Evolutionary conservation across 1,284 basidiomycete species (phyloP).

Genomic region (Ceratobasidium sp.): DNA sequence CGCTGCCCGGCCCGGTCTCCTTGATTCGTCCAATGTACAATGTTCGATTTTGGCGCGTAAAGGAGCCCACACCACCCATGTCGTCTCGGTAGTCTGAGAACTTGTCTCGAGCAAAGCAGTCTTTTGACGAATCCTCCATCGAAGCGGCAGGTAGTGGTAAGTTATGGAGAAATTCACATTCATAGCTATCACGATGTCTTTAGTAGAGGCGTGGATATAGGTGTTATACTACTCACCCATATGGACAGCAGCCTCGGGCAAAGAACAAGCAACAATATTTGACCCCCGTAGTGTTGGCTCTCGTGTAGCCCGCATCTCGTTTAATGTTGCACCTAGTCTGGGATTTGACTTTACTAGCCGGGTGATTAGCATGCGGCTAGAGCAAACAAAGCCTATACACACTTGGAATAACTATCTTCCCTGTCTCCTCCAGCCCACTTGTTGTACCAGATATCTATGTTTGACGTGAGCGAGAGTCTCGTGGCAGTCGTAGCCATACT

Average conservation of each 20-base stretch:
- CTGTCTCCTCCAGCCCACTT: slow-evolving; percentile 97
- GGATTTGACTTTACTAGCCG: slow-evolving; percentile 86
- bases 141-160: slow-evolving; percentile 74
- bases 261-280: slow-evolving; percentile 96
- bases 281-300: slow-evolving; percentile 88
- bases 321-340: slow-evolving; percentile 90
- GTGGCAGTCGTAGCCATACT: slow-evolving; percentile 52
- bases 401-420: slow-evolving; percentile 93
- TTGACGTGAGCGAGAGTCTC: slow-evolving; percentile 46
- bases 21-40: slow-evolving; percentile 94
- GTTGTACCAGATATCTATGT: slow-evolving; percentile 95
- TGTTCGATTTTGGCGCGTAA: slow-evolving; percentile 92
- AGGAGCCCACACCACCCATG: slow-evolving; percentile 98
- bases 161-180: slow-evolving; percentile 93
- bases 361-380: slow-evolving; percentile 1
- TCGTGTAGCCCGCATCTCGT: slow-evolving; percentile 88
- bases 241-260: slow-evolving; percentile 94
- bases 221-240: slow-evolving; percentile 61
- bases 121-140: slow-evolving; percentile 89
- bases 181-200: slow-evolving; percentile 60
- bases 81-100: slow-evolving; percentile 98
- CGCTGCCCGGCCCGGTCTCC: slow-evolving; percentile 84
- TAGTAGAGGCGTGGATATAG: not conserved
- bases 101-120: slow-evolving; percentile 97
- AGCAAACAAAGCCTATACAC: slow-evolving; percentile 49